Percentiles rank a stretch among this genome's conserved stretches.
These are phyloP conservation scores for Plasmopara viticola DNA, from an alignment of 352 stramenopile species.

Conservation along the genomic window DNA sequence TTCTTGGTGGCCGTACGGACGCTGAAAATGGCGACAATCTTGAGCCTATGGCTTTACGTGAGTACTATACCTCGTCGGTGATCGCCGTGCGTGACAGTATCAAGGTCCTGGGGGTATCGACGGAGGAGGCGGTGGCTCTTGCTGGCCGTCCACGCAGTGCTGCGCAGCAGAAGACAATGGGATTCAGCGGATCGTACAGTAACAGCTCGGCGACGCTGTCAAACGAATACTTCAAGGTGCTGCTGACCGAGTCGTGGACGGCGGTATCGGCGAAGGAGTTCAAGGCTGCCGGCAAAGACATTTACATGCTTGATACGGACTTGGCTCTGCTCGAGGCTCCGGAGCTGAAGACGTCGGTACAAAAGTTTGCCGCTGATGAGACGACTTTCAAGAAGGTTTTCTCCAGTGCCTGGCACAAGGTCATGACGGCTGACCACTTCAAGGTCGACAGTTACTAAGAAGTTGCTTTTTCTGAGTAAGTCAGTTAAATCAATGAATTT, in stretches of 20 bases:
- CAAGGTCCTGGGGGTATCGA: constrained; percentile 86
- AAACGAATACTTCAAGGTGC: constrained; percentile 38
- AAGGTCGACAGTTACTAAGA: constrained; percentile 18
- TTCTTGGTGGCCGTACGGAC: constrained; percentile 48
- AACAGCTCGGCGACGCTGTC: constrained; percentile 71
- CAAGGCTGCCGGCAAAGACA: constrained; percentile 21
- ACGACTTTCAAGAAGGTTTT: constrained; percentile 21
- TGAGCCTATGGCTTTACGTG: constrained; percentile 86
- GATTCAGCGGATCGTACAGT: constrained; percentile 83
- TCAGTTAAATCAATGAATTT: no score
- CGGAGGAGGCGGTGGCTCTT: constrained; percentile 91
- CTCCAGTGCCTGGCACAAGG: constrained; percentile 16
- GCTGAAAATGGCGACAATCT: constrained; percentile 56
- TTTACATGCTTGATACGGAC: constrained; percentile 26
- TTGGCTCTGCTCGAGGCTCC: constrained; percentile 19
- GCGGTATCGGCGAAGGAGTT: constrained; percentile 18
- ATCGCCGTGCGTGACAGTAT: constrained; percentile 90
- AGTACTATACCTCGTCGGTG: constrained; percentile 66
- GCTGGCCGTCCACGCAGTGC: constrained; percentile 83
- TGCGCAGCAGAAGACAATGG: constrained; percentile 82
- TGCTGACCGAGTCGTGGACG: constrained; percentile 21
- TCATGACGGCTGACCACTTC: constrained; percentile 25
- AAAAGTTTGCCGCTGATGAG: constrained; percentile 14
- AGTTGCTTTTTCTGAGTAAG: no score
- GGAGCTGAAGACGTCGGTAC: constrained; percentile 17